These are phyloP conservation scores for Aspergillus quadricinctus DNA, from an alignment of 2,329 filamentous ascomycete species.

Conservation along the genomic window DNA sequence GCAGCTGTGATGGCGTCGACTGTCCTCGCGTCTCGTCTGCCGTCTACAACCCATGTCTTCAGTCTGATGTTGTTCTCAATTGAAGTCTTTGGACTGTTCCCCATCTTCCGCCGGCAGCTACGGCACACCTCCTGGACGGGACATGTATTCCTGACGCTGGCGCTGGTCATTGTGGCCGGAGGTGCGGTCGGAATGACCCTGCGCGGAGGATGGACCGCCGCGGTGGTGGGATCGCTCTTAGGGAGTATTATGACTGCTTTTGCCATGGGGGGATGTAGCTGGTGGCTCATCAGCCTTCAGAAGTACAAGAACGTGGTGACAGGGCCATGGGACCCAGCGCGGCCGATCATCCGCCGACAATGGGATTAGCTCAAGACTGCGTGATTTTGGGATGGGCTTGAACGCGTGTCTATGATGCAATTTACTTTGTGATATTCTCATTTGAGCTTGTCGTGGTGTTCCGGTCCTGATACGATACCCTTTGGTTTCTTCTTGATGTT, in stretches of 20 bases:
- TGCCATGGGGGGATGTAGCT: conserved; percentile 88
- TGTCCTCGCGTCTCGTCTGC: conserved; percentile 83
- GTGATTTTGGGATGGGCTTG: not conserved
- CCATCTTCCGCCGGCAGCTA: conserved; percentile 90
- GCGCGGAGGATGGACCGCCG: conserved; percentile 50
- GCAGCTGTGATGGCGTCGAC: conserved; percentile 95
- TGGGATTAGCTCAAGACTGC: conserved; percentile 31
- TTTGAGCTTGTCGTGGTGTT: not conserved
- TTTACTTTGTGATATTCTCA: conserved; percentile 1
- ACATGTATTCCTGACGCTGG: conserved; percentile 70
- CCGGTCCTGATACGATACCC: not conserved
- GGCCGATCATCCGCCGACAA: conserved; percentile 55
- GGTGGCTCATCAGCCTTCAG: conserved; percentile 96
- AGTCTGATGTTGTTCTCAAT: conserved; percentile 93
- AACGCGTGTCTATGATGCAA: not conserved
- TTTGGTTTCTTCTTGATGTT: not conserved
- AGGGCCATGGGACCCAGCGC: conserved; percentile 93
- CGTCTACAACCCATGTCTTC: conserved; percentile 90
- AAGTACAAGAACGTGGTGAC: conserved; percentile 99
- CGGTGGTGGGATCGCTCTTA: conserved; percentile 68
- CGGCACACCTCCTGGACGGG: conserved; percentile 76
- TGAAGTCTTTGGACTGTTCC: conserved; percentile 93
- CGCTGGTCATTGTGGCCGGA: conserved; percentile 74
- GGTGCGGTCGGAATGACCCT: conserved; percentile 66
- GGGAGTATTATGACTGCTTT: conserved; percentile 70